Conservation (phyloP, 75 land plant species). For the Azolla pinnata region DNA sequence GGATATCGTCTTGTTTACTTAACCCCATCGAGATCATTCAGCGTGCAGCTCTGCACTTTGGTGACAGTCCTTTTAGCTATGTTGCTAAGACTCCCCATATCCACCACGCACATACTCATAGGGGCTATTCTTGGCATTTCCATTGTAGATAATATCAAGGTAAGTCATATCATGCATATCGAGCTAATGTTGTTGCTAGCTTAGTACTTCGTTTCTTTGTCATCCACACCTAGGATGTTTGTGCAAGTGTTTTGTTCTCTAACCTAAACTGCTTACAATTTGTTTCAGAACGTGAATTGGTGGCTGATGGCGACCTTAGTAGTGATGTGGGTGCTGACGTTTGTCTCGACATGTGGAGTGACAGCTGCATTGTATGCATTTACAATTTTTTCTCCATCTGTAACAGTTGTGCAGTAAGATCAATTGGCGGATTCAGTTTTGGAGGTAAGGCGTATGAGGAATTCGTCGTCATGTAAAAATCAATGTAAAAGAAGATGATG, state of each 20-base stretch:
- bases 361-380: conserved; percentile 21
- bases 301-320: conserved; percentile 12
- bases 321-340: conserved; percentile 14
- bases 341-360: conserved; percentile 12
- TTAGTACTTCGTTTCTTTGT: neutral
- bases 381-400: conserved; percentile 20
- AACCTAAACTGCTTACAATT: neutral
- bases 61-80: conserved; percentile 13
- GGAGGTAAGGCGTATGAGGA: too few relatives aligned
- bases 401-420: too few relatives aligned
- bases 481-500: too few relatives aligned
- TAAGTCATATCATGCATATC: neutral
- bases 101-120: conserved; percentile 20
- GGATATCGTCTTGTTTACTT: conserved; percentile 16
- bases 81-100: conserved; percentile 8
- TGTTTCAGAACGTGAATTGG: conserved; percentile 28
- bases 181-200: neutral
- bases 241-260: neutral
- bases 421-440: too few relatives aligned
- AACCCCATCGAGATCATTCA: conserved; percentile 20
- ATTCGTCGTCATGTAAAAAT: too few relatives aligned
- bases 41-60: conserved; percentile 20
- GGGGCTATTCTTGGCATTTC: conserved; percentile 25
- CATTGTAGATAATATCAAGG: conserved; percentile 15
- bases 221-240: neutral